Evolutionary conservation across 2,329 filamentous ascomycete genomes (phyloP), one percentile per base, ranked within the genome.

Genomic region (Lachnellula willkommii): DNA sequence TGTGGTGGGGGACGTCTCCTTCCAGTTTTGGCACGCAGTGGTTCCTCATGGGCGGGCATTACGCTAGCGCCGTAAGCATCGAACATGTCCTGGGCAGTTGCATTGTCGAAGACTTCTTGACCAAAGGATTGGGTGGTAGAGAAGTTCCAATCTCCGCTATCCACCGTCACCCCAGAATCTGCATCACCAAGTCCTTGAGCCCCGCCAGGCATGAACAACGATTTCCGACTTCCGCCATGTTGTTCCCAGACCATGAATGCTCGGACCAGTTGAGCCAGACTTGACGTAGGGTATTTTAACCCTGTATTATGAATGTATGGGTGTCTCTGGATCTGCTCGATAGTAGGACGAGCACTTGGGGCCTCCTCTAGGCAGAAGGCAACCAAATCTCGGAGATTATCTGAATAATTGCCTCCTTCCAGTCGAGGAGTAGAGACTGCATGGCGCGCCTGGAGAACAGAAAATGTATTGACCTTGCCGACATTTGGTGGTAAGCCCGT

Each of bases 171-270:
- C 1, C 74, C 74, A 2, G 76, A 73, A 1, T 71, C 69, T 17
- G 77, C 64, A 26, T 79, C 75, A 60, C 63, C 60, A 6, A 63
- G 58, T 12, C 61, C 64, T 60, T 83, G 80, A 2, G 82, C 83
- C 56, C 83, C 84, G 22, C 80, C 80, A 2, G 76, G 71, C 5
- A 77, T 77, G 60, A 87, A 87, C 1, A 87, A 73, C 15, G 84
- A 87, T 60, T 81, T 82, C 47, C 89, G 80, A 62, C 82, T 83
- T 28, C 88, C 88, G 24, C 89, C 89, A 63, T 83, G 80, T 7
- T 84, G 79, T 69, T 92, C 88, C 89, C 89, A 93, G 20, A 85
- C 68, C 66, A 84, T 86, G 72, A 88, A 93, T 12, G 82, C 84
- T 61, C 83, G 81, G 9, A 93, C 85, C 1, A 93, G 76, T 57